phyloP scores from a whole-genome alignment of 2,329 filamentous ascomycete genomes.

The Paracamarosporium sp. region DNA sequence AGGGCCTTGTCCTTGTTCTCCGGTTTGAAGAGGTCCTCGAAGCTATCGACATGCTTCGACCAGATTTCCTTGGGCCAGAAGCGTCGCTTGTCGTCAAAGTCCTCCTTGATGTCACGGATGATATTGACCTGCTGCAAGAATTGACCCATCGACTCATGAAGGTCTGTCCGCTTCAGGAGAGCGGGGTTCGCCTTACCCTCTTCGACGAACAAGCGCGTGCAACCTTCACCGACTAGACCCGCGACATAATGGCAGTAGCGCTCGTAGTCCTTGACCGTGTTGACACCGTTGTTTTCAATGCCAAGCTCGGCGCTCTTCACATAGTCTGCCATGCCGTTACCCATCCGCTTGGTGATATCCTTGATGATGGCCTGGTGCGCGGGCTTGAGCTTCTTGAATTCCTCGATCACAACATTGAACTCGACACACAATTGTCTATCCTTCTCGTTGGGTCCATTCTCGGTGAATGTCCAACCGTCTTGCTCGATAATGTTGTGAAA shows the following conservation, averaged over 20 bases:
- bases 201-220: conserved; percentile 89
- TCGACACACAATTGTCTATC: conserved; percentile 90
- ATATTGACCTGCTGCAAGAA: conserved; percentile 99
- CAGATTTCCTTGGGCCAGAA: conserved; percentile 98
- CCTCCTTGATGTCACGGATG: conserved; percentile 92
- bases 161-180: conserved; percentile 76
- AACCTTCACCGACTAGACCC: conserved; percentile 94
- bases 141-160: conserved; percentile 95
- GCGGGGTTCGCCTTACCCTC: conserved; percentile 85
- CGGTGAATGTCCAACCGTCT: conserved; percentile 89
- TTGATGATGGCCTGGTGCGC: conserved; percentile 86
- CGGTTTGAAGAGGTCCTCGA: conserved; percentile 87
- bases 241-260: conserved; percentile 98
- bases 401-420: conserved; percentile 84
- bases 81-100: conserved; percentile 82
- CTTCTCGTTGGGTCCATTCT: conserved; percentile 90
- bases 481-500: conserved; percentile 81
- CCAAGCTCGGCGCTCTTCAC: conserved; percentile 77
- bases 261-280: conserved; percentile 89
- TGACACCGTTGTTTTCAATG: conserved; percentile 74
- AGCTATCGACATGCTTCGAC: conserved; percentile 91
- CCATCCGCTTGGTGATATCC: conserved; percentile 94
- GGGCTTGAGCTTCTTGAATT: conserved; percentile 88
- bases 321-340: conserved; percentile 98
- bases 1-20: conserved; percentile 79